A percentile compares a stretch with the other conserved stretches of the same genome.
These are phyloP conservation scores for Fusarium ramigenum DNA, from an alignment of 2,329 filamentous ascomycete genomes.

Conservation along the genomic window DNA sequence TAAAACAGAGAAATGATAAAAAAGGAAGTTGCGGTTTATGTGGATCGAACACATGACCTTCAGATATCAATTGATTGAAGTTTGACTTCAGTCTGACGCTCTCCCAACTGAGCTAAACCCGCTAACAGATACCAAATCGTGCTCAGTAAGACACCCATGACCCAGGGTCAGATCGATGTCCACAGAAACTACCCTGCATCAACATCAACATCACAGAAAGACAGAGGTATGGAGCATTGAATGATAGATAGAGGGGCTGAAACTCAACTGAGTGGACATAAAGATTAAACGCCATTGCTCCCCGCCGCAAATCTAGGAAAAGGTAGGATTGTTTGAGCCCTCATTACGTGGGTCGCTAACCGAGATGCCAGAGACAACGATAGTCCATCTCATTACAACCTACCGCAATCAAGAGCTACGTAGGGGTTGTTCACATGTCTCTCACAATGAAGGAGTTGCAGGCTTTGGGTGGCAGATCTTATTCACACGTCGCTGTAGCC, in stretches of 20 bases:
- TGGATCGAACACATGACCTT: conserved; percentile 47
- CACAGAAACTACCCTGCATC: background rate
- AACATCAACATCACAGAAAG: background rate
- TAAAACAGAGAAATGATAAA: background rate
- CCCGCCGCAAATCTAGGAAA: too few species aligned
- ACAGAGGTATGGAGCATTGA: too few species aligned
- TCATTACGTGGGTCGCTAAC: rapidly evolving
- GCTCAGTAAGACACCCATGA: rapidly evolving
- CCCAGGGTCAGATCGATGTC: rapidly evolving
- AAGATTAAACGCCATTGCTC: too few species aligned
- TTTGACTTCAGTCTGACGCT: conserved; percentile 39
- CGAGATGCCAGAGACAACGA: background rate
- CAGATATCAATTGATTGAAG: conserved; percentile 40
- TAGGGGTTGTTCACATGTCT: too few species aligned
- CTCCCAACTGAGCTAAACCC: conserved; percentile 47
- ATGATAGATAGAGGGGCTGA: too few species aligned
- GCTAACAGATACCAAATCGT: background rate
- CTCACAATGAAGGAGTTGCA: too few species aligned
- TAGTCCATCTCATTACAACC: rapidly evolving
- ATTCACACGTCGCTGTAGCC: too few species aligned
- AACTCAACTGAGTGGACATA: too few species aligned
- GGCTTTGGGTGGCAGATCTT: too few species aligned
- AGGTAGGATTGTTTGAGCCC: rapidly evolving
- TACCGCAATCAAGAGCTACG: too few species aligned
- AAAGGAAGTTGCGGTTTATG: conserved; percentile 36